Evolutionary conservation across 2,329 filamentous ascomycete genomes (phyloP).

Genomic region (Lachnellula cervina): DNA sequence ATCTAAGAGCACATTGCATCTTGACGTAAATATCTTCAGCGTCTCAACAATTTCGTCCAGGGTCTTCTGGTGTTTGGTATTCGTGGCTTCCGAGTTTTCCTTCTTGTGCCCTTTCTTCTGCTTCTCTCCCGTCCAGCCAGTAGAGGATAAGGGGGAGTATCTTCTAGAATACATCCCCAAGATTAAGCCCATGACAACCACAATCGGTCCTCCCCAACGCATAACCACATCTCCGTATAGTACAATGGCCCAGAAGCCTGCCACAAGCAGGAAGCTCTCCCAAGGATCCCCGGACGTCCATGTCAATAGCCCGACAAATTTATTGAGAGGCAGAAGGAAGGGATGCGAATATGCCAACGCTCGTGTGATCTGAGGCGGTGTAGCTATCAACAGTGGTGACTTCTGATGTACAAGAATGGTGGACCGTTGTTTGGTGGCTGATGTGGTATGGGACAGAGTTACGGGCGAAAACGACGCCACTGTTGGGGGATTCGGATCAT

Average conservation of each 20-base stretch:
- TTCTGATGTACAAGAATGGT: constrained; percentile 97
- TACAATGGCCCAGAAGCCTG: constrained; percentile 77
- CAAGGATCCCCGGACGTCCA: constrained; percentile 93
- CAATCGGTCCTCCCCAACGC: constrained; percentile 74
- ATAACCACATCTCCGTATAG: constrained; percentile 85
- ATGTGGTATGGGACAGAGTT: constrained; percentile 59
- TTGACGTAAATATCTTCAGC: constrained; percentile 79
- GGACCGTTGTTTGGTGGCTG: constrained; percentile 70
- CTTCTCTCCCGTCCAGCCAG: constrained; percentile 63
- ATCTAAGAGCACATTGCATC: constrained; percentile 88
- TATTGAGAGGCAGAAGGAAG: constrained; percentile 85
- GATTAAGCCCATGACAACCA: constrained; percentile 75
- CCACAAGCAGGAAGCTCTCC: constrained; percentile 91
- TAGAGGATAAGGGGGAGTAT: constrained; percentile 86
- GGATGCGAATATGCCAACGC: constrained; percentile 94
- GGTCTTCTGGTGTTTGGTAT: constrained; percentile 81
- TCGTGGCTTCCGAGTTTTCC: constrained; percentile 49
- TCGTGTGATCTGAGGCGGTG: constrained; percentile 89
- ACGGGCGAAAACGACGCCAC: constrained; percentile 86
- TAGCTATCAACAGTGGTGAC: constrained; percentile 85
- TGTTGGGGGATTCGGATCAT: constrained; percentile 58
- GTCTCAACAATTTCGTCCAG: constrained; percentile 96
- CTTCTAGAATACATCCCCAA: constrained; percentile 87
- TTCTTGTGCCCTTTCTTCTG: constrained; percentile 49
- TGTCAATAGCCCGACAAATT: constrained; percentile 76